Conservation (phyloP, 2,329 filamentous ascomycete species). For the Phoma sp. region DNA sequence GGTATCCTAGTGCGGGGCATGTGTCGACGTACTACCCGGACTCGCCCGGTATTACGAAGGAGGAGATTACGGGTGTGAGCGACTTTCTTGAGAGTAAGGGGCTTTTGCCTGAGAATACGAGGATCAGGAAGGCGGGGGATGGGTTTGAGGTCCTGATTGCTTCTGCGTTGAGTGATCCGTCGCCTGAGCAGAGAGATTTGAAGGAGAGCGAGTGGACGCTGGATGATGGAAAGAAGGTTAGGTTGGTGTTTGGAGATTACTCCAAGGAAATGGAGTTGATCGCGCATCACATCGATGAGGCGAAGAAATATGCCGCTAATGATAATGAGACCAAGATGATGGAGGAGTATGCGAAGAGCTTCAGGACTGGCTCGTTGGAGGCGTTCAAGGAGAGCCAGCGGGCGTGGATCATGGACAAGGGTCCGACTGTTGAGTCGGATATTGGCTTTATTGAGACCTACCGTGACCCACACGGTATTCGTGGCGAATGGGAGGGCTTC, state of each 20-base stretch:
- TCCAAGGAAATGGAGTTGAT: constrained; percentile 55
- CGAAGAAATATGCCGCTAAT: constrained; percentile 55
- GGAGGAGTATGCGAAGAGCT: constrained; percentile 56
- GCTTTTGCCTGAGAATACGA: constrained; percentile 58
- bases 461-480: constrained; percentile 60
- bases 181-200: constrained; percentile 49
- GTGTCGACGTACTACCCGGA: constrained; percentile 59
- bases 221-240: constrained; percentile 54
- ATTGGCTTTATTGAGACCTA: constrained; percentile 64
- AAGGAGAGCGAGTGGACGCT: constrained; percentile 55
- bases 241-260: constrained; percentile 55
- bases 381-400: constrained; percentile 59
- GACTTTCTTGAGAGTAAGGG: constrained; percentile 55
- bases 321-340: constrained; percentile 53
- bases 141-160: constrained; percentile 58
- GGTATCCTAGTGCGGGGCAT: constrained; percentile 57
- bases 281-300: constrained; percentile 53
- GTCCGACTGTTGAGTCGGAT: constrained; percentile 58
- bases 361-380: constrained; percentile 57
- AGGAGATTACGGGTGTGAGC: constrained; percentile 54
- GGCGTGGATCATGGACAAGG: constrained; percentile 61
- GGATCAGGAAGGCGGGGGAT: constrained; percentile 52
- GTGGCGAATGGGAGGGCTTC: constrained; percentile 62
- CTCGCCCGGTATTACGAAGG: constrained; percentile 54
- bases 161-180: constrained; percentile 51